A percentile compares a stretch with the other conserved stretches of the same genome.
Conservation (phyloP, 257 asterid species). For the Scutellaria minor region DNA sequence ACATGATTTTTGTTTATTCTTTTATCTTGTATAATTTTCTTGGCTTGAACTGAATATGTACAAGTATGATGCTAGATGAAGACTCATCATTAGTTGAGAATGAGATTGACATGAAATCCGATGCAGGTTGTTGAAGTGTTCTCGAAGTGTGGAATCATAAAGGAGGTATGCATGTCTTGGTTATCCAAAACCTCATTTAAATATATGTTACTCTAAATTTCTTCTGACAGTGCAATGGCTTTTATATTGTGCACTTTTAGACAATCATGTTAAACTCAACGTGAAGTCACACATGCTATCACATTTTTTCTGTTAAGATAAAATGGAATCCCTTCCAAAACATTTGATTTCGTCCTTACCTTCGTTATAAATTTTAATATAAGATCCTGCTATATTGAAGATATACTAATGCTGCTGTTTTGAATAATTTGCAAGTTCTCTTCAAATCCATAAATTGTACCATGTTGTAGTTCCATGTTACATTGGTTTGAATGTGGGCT, state of each 20-base stretch:
- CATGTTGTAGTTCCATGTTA: neutral
- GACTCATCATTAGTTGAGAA: conserved; percentile 25
- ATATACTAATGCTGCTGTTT: neutral
- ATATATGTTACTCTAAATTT: neutral
- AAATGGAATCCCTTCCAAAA: neutral
- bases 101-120: conserved; percentile 41
- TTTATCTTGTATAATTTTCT: conserved; percentile 11
- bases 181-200: neutral
- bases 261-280: conserved; percentile 2
- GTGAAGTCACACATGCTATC: conserved; percentile 5
- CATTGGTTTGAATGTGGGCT: neutral
- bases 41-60: conserved; percentile 2
- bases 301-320: conserved; percentile 20
- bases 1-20: conserved; percentile 24
- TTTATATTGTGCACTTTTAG: conserved; percentile 24
- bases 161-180: conserved; percentile 68
- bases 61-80: conserved; percentile 15
- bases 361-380: neutral
- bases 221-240: conserved; percentile 19
- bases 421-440: neutral
- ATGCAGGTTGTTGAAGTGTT: conserved; percentile 87
- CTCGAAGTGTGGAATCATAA: conserved; percentile 92
- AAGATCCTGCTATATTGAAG: neutral
- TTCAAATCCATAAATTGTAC: neutral
- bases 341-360: neutral